Base-by-base conservation (phyloP, 192 early-diverging fungal species). In the Backusella mclennaniae region DNA sequence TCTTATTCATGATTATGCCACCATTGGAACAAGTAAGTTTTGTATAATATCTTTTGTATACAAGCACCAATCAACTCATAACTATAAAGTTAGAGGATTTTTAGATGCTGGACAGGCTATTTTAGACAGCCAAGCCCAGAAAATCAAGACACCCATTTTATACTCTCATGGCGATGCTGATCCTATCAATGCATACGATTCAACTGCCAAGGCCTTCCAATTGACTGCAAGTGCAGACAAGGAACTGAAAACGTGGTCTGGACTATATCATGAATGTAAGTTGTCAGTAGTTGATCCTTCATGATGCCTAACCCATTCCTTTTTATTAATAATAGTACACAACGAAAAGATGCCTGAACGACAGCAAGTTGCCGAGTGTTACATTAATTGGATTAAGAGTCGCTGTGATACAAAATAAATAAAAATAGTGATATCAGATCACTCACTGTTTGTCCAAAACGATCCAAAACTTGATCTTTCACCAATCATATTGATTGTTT, bases 151-250 rank as follows among this genome's bases (percentile, higher is more conserved):
- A 0, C 88, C 90, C 1, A 42, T 92, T 52, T 77, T 90, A 26
- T 83, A 90, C 21, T 79, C 80, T 7, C 88, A 88, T 67, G 89
- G 90, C 4, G 78, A 74, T 36, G 82, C 39, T 26, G 91, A 92
- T 76, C 67, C 69, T 3, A 80, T 91, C 69, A 86, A 80, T 3
- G 67, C 69, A 29, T 82, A 74, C 31, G 19, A 73, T 9, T 80
- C 80, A 0, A 66, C 80, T 21, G 80, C 82, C 69, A 49, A 73
- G 41, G 80, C 83, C 23, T 87, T 80, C 77, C 79, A 86, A 17
- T 80, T 81, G 38, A 73, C 75, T 46, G 35, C 83, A 7, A 78
- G 82, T 19, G 66, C 73, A 2, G 86, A 89, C 46, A 89, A 89
- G 67, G 73, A 36, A 31, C 77, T 82, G 21, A 77, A 76, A 15